Evolutionary conservation across 306 rosid species (phyloP), one percentile per base, ranked within the genome.

Genomic region (Geum urbanum): DNA sequence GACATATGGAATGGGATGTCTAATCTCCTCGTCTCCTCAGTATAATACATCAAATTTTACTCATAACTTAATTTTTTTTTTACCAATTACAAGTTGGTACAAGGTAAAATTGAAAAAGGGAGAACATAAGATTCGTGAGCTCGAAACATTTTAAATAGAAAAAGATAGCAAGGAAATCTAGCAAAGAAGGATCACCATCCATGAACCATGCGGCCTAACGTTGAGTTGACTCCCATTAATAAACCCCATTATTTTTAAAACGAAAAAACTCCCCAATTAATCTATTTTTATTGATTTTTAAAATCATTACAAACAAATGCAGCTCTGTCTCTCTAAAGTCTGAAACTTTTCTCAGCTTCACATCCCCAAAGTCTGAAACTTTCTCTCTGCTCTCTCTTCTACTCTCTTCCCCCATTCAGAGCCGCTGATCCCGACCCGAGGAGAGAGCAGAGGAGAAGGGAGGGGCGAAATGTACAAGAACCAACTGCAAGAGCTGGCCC

Each of bases 401-500:
- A 20, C 63, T 48, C 65, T 63, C 67, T 69, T 0, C n/a, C 66
- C 9, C 67, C 73, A 40, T 27, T 14, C 48, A 24, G 64, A 47
- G 27, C 35, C 66, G 43, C 61, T 72, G 80, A 81, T 79, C 82
- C 59, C 83, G 91, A 90, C 84, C 39, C 2, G 61, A 6, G 44
- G 37, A 10, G 64, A 16, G 64, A 15, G 46, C 49, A 22, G 52
- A 39, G 48, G n/a, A n/a, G n/a, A n/a, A n/a, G n/a, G n/a, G n/a
- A n/a, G 46, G 63, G 84, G n/a, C 72, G 91, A 85, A 90, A 94
- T 94, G 98, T 94, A 94, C 80, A 95, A 95, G 88, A 95, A 95
- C 95, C 99, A 94, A 97, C 96, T 94, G 69, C 98, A 94, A 66
- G 98, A 94, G 88, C 91, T 94, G 90, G 98, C 98, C 57, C 98